Evolutionary conservation across 345 rosid species (phyloP), one percentile per base, ranked within the genome.

Genomic region (Pugionium dolabratum): DNA sequence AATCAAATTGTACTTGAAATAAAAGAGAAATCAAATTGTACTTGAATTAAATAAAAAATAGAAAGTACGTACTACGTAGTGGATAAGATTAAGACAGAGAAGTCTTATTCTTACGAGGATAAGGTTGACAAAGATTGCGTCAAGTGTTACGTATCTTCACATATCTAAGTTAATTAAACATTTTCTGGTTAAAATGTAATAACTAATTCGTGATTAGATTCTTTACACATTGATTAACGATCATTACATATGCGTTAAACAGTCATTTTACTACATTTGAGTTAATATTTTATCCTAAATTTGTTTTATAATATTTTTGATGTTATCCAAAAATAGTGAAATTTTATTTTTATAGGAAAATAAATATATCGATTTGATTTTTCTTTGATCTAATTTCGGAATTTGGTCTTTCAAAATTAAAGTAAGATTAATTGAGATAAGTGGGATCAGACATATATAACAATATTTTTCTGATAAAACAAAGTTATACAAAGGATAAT

Each of bases 21-120:
- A 44, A 11, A 31, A 46, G 10, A 11, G 34, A 30, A 2, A 28
- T 11, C 47, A 53, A 36, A 31, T 32, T 35, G 6, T 31, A 7
- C 4, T 58, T 42, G 60, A 33, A 33, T 49, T 18, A 49, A 34
- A 56, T 18, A 42, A 28, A 18, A 51, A 42, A 11, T 29, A 51
- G 35, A 72, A 72, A 48, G 58, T 57, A 51, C 35, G 71, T 64
- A 43, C 4, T 57, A 51, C 35, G 71, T 64, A 43, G 6, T 65
- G 76, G 76, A 64, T 72, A 64, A 72, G 76, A 65, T 6, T 36
- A 54, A 57, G 40, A 64, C 47, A 64, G 31, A 56, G 52, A 72
- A 34, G 60, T 64, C 40, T 53, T 54, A 42, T 10, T 64, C 10
- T 29, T 50, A 54, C 5, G 71, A 43, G 61, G 71, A 65, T 72